These are phyloP conservation scores for Mercurialis annua DNA, from an alignment of 345 rosid genomes.

Conservation along the genomic window DNA sequence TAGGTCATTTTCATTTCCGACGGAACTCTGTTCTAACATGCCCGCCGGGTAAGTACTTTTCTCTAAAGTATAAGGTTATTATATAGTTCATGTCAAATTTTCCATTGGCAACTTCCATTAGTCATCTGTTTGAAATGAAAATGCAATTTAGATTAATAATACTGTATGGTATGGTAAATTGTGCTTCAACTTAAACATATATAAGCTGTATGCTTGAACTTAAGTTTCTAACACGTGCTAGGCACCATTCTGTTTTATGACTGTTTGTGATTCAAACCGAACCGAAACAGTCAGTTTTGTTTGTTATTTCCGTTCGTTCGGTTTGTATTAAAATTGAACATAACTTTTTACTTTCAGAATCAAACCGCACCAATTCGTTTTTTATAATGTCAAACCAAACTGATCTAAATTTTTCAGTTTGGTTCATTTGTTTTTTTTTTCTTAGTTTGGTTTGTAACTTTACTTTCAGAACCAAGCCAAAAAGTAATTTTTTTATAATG, in stretches of 20 bases:
- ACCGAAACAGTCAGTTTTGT: too few relatives aligned
- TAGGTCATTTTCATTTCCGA: constrained; percentile 51
- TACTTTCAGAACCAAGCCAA: too few relatives aligned
- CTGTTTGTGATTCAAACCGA: not conserved
- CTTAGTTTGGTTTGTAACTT: not conserved
- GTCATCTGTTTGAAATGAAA: not conserved
- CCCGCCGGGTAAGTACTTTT: constrained; percentile 43
- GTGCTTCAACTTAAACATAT: not conserved
- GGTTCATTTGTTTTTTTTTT: too few relatives aligned
- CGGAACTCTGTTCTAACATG: constrained; percentile 41
- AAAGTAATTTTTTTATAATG: too few relatives aligned
- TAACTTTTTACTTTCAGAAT: too few relatives aligned
- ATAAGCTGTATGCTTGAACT: not conserved
- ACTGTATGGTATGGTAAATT: not conserved
- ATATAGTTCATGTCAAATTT: too few relatives aligned
- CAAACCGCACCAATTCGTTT: too few relatives aligned
- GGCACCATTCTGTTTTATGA: not conserved
- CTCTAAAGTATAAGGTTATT: not conserved
- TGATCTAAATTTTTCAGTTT: too few relatives aligned
- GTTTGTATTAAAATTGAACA: too few relatives aligned
- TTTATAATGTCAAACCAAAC: too few relatives aligned
- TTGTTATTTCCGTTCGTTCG: too few relatives aligned
- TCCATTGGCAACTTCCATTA: too few relatives aligned
- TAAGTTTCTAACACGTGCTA: not conserved
- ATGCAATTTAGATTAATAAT: not conserved